Conservation (phyloP, 352 stramenopile species). For the Blastocystis sp. region DNA sequence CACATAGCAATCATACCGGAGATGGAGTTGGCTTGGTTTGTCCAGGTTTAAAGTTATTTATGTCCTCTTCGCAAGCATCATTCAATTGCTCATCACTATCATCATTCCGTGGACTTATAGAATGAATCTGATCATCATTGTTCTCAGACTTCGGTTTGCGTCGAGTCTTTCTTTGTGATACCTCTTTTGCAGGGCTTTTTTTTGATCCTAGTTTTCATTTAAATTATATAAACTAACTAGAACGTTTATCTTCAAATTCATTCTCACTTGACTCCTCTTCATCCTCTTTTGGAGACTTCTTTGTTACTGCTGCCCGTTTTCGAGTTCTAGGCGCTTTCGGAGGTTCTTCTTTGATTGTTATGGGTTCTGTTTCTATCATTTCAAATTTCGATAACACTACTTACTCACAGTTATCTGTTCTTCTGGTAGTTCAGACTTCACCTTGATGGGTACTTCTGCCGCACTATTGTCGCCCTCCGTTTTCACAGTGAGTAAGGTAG, state of each 20-base stretch:
- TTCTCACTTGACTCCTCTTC: background rate
- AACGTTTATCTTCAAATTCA: background rate
- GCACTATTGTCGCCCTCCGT: background rate
- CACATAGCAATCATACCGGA: background rate
- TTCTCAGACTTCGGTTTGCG: conserved; percentile 11
- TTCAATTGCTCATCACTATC: background rate
- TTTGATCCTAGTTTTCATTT: background rate
- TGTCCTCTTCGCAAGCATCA: background rate
- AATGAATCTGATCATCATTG: background rate
- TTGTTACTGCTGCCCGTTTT: background rate
- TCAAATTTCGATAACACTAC: background rate
- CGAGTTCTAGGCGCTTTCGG: background rate
- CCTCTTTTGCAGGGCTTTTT: background rate
- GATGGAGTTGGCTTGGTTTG: conserved; percentile 55
- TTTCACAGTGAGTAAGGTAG: background rate
- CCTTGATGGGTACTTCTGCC: background rate
- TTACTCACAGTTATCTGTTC: background rate
- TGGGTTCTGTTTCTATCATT: background rate
- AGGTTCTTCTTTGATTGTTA: background rate
- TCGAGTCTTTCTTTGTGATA: background rate
- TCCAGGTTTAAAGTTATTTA: conserved; percentile 47
- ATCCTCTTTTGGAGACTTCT: background rate
- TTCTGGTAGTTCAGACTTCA: background rate
- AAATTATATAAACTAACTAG: background rate
- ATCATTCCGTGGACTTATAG: background rate